Percentiles rank a stretch among this genome's conserved stretches.
Evolutionary conservation across 2,329 filamentous ascomycete genomes (phyloP).

Genomic region (Fusarium anguioides): DNA sequence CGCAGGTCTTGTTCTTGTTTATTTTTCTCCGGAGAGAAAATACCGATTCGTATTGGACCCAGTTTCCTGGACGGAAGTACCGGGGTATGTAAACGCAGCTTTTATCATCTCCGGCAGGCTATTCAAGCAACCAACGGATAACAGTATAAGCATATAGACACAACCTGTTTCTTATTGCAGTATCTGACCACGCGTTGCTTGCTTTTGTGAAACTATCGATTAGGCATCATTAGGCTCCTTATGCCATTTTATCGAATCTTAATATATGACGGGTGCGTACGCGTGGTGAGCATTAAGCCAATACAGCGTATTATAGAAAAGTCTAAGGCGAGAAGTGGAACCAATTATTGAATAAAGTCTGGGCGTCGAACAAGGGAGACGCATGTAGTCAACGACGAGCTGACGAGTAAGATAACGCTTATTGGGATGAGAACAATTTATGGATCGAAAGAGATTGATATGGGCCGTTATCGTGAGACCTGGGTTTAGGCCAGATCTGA

Average conservation of each 20-base stretch:
- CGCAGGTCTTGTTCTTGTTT: conserved; percentile 20
- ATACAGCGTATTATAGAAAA: not conserved
- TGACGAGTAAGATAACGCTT: conserved; percentile 22
- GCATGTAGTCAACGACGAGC: conserved; percentile 18
- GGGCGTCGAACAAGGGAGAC: conserved; percentile 22
- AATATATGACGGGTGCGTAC: not conserved
- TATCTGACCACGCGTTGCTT: not conserved
- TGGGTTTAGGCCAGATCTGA: not conserved
- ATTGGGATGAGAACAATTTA: not conserved
- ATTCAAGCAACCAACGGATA: not conserved
- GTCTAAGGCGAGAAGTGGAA: conserved; percentile 28
- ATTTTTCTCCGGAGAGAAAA: conserved; percentile 10
- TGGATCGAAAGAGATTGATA: not conserved
- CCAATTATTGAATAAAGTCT: conserved; percentile 13
- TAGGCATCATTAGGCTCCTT: not conserved
- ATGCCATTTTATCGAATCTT: not conserved
- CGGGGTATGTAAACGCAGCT: conserved; percentile 10
- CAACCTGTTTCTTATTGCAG: not conserved
- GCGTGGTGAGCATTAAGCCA: not conserved
- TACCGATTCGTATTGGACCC: conserved; percentile 3
- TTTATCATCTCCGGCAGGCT: not conserved
- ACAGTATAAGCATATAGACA: not conserved
- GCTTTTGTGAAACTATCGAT: conserved; percentile 1
- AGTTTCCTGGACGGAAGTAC: conserved; percentile 6
- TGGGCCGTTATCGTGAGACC: conserved; percentile 13